Base-by-base conservation (phyloP, 2,329 filamentous ascomycete species). In the Neoarthrinium moseri region DNA sequence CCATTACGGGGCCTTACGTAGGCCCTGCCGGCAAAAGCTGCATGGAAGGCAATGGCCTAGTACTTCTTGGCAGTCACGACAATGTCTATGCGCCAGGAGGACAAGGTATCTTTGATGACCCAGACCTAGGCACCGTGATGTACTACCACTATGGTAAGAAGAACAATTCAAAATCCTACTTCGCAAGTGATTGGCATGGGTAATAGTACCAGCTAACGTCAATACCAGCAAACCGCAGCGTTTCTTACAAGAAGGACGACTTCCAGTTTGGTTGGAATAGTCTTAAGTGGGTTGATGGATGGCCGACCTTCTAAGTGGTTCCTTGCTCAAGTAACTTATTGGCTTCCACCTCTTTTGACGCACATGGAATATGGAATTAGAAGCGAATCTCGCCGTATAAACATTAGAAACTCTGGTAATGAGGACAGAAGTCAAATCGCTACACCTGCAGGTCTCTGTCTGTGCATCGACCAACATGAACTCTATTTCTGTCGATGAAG, bases 71-170 rank as follows among this genome's bases (percentile, higher is more conserved):
- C 51, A 79, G 73, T 12, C 81, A 87, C 52, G 78, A 65, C 5
- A 76, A 65, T 21, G 72, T 85, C 0, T 87, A 86, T 53, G 83
- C 78, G 23, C 83, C 84, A 13, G 84, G 84, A 50, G 83, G 83
- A 29, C 82, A 87, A 59, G 66, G 66, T 5, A 63, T 69, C 10
- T 63, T 63, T 29, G 47, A 59, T 21, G 64, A 68, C 36, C 63
- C 57, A 27, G 57, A 23, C 8, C 11, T 24, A 15, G 36, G 36
- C 13, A 18, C 20, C 3, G 11, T 39, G 12, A 39, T 39, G 5
- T 39, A 39, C 36, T 39, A 39, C 15, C 36, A 39, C 12, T 39
- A 39, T 17, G 36, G 36, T 39, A 18, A 39, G 36, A 8, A 39
- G 5, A 24, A 2, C 11, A 8, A 23, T n/a, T 15, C 5, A 22